A percentile compares a stretch with the other conserved stretches of the same genome.
Evolutionary conservation across 192 early-diverging fungal species (phyloP).

Genomic region (Coemansia sp.): DNA sequence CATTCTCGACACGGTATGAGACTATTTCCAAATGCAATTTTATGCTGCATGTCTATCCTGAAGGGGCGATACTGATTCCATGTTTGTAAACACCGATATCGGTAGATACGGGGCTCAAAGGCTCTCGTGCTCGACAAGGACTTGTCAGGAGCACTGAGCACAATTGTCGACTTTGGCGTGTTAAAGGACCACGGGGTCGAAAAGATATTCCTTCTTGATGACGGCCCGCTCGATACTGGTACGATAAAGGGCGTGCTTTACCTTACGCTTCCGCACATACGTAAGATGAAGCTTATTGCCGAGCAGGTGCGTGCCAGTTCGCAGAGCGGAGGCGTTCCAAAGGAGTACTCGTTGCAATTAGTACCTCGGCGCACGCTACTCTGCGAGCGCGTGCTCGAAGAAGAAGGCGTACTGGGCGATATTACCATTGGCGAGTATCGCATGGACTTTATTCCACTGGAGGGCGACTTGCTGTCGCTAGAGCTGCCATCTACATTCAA

Average conservation of each 20-base stretch:
- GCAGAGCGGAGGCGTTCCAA: constrained; percentile 10
- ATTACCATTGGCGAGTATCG: constrained; percentile 85
- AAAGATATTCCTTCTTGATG: constrained; percentile 85
- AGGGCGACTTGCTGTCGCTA: constrained; percentile 87
- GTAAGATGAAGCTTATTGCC: constrained; percentile 84
- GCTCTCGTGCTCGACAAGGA: constrained; percentile 86
- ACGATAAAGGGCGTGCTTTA: constrained; percentile 75
- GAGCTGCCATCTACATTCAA: constrained; percentile 81
- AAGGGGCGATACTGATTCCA: background rate
- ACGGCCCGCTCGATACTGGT: constrained; percentile 70
- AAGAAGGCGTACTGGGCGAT: constrained; percentile 89
- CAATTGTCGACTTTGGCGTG: constrained; percentile 85
- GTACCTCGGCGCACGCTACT: constrained; percentile 87
- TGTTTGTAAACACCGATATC: background rate
- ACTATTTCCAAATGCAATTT: background rate
- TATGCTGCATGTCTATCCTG: background rate
- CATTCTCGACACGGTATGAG: constrained; percentile 49
- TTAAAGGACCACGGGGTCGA: constrained; percentile 97
- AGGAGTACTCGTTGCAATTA: constrained; percentile 78
- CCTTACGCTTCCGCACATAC: constrained; percentile 76
- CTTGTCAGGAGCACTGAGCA: constrained; percentile 81
- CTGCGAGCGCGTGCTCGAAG: constrained; percentile 94
- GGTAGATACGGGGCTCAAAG: constrained; percentile 89
- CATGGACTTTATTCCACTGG: constrained; percentile 89
- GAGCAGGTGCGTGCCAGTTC: constrained; percentile 43